Base-by-base conservation (phyloP, 176 grass and related monocot species). In the Raddia distichophylla region DNA sequence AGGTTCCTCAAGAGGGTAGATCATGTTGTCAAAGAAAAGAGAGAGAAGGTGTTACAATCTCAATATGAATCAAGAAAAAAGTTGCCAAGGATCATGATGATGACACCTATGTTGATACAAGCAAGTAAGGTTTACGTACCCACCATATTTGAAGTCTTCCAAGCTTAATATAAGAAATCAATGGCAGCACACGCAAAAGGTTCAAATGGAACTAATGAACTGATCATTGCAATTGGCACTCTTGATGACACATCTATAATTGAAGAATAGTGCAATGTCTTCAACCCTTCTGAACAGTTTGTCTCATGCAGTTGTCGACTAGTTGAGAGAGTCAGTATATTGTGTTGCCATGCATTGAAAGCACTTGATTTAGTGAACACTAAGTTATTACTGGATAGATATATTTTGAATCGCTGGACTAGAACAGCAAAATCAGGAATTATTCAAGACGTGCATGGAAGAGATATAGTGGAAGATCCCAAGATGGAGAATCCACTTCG, bases 351-450 rank as follows among this genome's bases (percentile, higher is more conserved):
- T 47, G 76, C 76, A 7, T 45, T 86, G 16, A 86, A 86, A 60
- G 76, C 69, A 37, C 84, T 86, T 43, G 76, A 86, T 86, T 86
- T 74, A 33, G 51, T 80, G 67, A 80, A 86, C 17, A 86, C 74
- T 45, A 80, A 86, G n/a, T 12, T 22, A 13, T 48, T 48, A 15
- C 45, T 9, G 22, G n/a, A 70, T 13, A 9, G 10, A 49, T 70
- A 50, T 47, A 70, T 70, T 70, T 50, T 70, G 45, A 49, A 49
- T 0, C 9, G 67, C 12, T 70, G 17, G 67, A 49, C 67, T 49
- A 9, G n/a, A 49, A 18, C 10, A 20, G 44, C 67, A 70, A 48
- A 2, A 8, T 73, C 3, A 5, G 49, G 27, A 3, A 73, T 18
- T 37, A 40, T 73, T 13, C 70, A 55, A 55, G 70, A 73, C 18